phyloP scores from a whole-genome alignment of 352 stramenopile species.

The Phytophthora fragariae region DNA sequence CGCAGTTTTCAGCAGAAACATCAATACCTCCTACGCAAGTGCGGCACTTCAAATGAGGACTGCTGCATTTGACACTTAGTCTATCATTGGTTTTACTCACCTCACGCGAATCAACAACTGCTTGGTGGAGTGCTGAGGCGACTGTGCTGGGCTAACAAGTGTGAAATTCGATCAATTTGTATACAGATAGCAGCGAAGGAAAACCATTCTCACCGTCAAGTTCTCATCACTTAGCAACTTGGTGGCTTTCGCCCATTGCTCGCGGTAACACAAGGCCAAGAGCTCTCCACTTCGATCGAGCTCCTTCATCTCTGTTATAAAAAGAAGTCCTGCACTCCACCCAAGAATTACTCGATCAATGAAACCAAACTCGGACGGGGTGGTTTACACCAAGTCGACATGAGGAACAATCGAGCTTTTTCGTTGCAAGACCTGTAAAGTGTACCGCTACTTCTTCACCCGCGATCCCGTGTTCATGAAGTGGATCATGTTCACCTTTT shows the following conservation, averaged over 20 bases:
- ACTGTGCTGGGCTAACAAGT: constrained; percentile 25
- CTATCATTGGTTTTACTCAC: constrained; percentile 5
- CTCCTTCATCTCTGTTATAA: constrained; percentile 34
- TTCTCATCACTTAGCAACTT: constrained; percentile 19
- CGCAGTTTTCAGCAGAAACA: constrained; percentile 26
- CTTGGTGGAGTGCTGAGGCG: constrained; percentile 39
- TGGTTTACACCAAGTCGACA: background rate
- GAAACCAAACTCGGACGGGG: background rate
- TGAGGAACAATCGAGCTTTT: background rate
- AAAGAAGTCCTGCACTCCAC: background rate
- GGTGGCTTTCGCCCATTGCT: constrained; percentile 45
- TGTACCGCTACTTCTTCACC: constrained; percentile 28
- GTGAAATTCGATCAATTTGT: background rate
- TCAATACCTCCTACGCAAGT: constrained; percentile 20
- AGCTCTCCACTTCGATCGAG: constrained; percentile 49
- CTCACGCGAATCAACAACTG: constrained; percentile 33
- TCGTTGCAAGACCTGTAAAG: background rate
- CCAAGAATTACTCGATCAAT: background rate
- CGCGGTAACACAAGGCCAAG: constrained; percentile 45
- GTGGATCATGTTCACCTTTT: constrained; percentile 86
- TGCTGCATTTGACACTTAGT: background rate
- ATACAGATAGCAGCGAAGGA: background rate
- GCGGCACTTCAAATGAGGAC: background rate
- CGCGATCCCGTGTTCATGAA: constrained; percentile 71
- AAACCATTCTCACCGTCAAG: constrained; percentile 23